Conservation (phyloP, 208 protist species). For the Trypanosomatidae sp. region DNA sequence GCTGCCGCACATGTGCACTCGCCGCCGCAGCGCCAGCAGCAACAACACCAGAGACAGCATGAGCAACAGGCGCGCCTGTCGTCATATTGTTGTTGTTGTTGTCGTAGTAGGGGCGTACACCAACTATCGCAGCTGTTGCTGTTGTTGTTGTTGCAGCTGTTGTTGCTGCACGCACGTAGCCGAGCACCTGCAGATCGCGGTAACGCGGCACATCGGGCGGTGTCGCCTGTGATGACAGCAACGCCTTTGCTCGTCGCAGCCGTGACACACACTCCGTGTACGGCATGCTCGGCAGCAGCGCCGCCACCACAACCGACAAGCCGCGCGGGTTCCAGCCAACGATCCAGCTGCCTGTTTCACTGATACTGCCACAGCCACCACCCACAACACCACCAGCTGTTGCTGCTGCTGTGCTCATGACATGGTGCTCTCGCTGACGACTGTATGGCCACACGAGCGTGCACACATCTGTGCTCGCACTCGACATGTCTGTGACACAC, state of each 20-base stretch:
- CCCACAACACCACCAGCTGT: too few relatives aligned
- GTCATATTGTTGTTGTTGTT: too few relatives aligned
- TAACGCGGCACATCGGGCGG: conserved; percentile 10
- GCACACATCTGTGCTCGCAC: conserved; percentile 30
- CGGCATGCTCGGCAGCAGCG: conserved; percentile 22
- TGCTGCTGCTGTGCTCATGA: neutral
- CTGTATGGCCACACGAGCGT: conserved; percentile 79
- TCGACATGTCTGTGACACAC: too few relatives aligned
- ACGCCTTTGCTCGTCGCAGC: conserved; percentile 16
- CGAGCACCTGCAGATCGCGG: conserved; percentile 32
- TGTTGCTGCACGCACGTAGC: conserved; percentile 46
- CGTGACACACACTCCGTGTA: conserved; percentile 16
- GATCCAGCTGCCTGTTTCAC: conserved; percentile 24
- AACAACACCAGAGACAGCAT: too few relatives aligned
- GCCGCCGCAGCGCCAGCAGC: too few relatives aligned
- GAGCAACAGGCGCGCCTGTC: too few relatives aligned
- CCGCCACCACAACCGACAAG: conserved; percentile 49
- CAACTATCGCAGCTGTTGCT: too few relatives aligned
- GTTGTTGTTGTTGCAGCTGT: too few relatives aligned
- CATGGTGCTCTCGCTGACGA: too few relatives aligned
- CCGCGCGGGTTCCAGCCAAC: conserved; percentile 74
- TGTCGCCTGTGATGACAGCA: conserved; percentile 8
- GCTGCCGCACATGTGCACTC: too few relatives aligned
- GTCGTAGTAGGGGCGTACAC: conserved; percentile 1
- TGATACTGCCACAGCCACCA: too few relatives aligned